These are phyloP conservation scores for Cryptococcus sp. DNA, from an alignment of 1,284 basidiomycete species.

Conservation along the genomic window DNA sequence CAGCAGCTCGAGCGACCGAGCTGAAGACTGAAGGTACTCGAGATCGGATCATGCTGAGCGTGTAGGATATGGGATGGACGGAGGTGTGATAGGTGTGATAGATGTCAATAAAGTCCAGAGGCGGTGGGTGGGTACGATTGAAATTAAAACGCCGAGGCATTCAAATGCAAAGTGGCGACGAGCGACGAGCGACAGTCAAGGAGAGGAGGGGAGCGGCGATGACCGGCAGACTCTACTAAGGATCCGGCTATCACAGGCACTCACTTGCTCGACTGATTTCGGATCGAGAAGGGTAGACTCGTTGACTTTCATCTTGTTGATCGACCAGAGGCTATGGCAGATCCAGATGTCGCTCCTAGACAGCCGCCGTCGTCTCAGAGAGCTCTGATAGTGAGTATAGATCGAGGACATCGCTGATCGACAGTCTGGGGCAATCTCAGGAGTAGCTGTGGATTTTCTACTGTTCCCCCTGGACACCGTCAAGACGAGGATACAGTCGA, in stretches of 20 bases:
- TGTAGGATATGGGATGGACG: neutral
- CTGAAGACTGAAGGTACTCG: slow-evolving; percentile 16
- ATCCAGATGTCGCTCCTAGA: slow-evolving; percentile 7
- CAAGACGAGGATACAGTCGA: slow-evolving; percentile 88
- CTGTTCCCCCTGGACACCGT: slow-evolving; percentile 97
- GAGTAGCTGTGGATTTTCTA: slow-evolving; percentile 84
- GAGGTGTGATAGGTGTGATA: neutral
- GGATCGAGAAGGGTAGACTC: too few species aligned
- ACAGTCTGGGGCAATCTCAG: slow-evolving; percentile 79
- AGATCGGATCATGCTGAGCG: slow-evolving; percentile 37
- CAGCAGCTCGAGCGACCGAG: slow-evolving; percentile 21
- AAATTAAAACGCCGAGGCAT: neutral
- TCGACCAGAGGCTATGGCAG: slow-evolving; percentile 10
- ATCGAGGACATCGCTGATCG: neutral
- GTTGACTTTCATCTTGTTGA: neutral
- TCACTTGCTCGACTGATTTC: too few species aligned
- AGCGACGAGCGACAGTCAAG: too few species aligned
- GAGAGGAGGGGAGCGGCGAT: too few species aligned
- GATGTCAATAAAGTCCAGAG: neutral
- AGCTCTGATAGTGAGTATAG: slow-evolving; percentile 31
- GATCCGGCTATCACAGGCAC: too few species aligned
- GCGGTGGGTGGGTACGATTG: neutral
- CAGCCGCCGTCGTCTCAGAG: slow-evolving; percentile 32
- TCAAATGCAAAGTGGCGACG: too few species aligned
- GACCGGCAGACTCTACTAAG: too few species aligned